Evolutionary conservation across 192 early-diverging fungal species (phyloP), one percentile per base, ranked within the genome.

Genomic region (Chytriomyces sp.): DNA sequence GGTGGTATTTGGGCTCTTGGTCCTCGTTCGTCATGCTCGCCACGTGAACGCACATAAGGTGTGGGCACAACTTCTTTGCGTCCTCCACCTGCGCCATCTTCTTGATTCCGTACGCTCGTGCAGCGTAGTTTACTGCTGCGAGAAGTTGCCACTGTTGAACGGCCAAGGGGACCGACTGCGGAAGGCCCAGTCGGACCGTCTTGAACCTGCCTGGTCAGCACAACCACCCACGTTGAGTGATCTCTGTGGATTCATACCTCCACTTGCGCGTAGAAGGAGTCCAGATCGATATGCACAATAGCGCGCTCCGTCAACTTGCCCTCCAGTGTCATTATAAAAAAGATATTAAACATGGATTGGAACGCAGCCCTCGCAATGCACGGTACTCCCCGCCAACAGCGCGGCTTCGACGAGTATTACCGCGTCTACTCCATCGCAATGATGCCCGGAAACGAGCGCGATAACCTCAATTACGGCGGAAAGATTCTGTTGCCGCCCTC

Each of bases 101-200:
- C 40, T 88, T 88, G 60, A 98, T 88, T 3, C 96, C 95, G 26
- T 71, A 73, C 36, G 84, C 86, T 17, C 92, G 83, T 1, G 96
- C 96, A 8, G 93, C 78, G 77, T 98, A 98, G 71, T 77, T 77
- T 33, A 82, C 87, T 2, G 93, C 93, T 59, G 94, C 86, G 26
- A 96, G 78, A 5, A 85, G 86, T 30, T 90, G 81, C 96, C 96
- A 98, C 78, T 98, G 96, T 76, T 93, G 94, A 12, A 95, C 93
- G 14, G 87, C 90, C 8, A 94, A 61, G n/a, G 95, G 94, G 8
- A 81, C 56, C 38, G 88, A 85, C 0, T 84, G 54, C 44, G 89
- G 77, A 34, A 93, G 76, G 33, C 86, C 90, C 19, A 94, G 79
- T 33, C 93, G 77, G 8, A 89, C 80, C 19, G n/a, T 36, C 70